Base-by-base conservation (phyloP, 2,329 filamentous ascomycete genomes). In the Pseudopyrenochaeta lycopersici region DNA sequence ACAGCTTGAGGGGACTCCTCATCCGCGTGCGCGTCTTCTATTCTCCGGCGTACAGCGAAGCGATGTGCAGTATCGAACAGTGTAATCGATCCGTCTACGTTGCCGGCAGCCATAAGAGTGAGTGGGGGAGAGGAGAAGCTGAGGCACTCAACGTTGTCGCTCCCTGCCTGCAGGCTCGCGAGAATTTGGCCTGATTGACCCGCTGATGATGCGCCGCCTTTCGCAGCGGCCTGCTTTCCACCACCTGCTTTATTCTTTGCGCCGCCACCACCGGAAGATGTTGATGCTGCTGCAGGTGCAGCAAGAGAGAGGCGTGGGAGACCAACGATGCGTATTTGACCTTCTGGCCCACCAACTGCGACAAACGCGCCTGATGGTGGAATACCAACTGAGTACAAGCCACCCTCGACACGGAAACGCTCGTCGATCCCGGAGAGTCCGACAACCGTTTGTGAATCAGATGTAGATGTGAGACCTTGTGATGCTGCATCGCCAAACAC, bases 381-480 rank as follows among this genome's bases (percentile, higher is more conserved):
- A 60, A 97, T 81, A 15, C 91, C 92, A 31, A 97, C 85, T 33
- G 90, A 92, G 83, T 92, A 98, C 1, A 99, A 82, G 0, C 95
- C 95, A 20, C 94, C 95, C 53, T 97, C 91, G 44, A 98, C 90
- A 29, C 86, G 88, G 79, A 99, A 99, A 41, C 95, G 88, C 80
- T 96, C 91, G 77, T 99, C 95, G 12, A 86, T 83, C 0, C 84
- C 84, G 1, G 90, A 97, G 40, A 97, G 82, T 0, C 87, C 88
- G 6, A 98, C 86, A 11, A 93, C 87, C 0, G 91, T 81, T 61
- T 87, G 86, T 12, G 82, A 80, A 20, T 84, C 81, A 4, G 82
- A 80, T 2, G 81, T 81, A 20, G 83, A 80, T 2, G 81, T 80
- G 12, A 88, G 74, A 3, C 85, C 87, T 7, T 85, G 85, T 0